Conservation (phyloP, 805 yeast genomes). For the Kregervanrija delftensis region DNA sequence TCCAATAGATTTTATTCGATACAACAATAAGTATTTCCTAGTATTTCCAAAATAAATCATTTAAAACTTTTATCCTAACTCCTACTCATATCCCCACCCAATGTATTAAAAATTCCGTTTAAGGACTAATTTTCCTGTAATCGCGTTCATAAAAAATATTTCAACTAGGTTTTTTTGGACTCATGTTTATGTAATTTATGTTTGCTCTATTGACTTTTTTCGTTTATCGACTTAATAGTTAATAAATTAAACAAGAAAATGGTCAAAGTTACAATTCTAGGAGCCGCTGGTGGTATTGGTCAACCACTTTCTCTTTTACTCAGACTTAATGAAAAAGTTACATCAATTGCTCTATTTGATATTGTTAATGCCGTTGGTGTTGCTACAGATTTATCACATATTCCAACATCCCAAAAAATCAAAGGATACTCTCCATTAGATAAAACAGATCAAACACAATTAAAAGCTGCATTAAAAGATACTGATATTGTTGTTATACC, state of each 20-base stretch:
- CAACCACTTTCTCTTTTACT: slow-evolving; percentile 83
- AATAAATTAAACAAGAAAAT: slow-evolving; percentile 2
- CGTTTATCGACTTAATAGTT: background rate
- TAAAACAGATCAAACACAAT: slow-evolving; percentile 26
- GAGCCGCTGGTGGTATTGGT: slow-evolving; percentile 94
- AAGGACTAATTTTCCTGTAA: no score
- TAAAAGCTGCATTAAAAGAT: slow-evolving; percentile 39
- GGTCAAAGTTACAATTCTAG: slow-evolving; percentile 68
- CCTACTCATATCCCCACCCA: no score
- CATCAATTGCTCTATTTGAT: slow-evolving; percentile 73
- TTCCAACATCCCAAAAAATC: slow-evolving; percentile 31
- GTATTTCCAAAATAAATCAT: no score
- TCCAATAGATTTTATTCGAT: no score
- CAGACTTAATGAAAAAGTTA: slow-evolving; percentile 58
- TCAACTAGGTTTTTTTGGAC: background rate
- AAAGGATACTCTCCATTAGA: slow-evolving; percentile 21
- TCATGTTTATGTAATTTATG: background rate
- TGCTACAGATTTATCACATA: slow-evolving; percentile 83
- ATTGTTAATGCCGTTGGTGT: slow-evolving; percentile 83
- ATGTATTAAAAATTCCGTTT: no score
- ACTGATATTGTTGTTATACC: slow-evolving; percentile 50
- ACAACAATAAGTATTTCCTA: no score
- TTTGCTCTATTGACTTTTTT: background rate
- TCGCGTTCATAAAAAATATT: no score
- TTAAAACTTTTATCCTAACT: no score